Base-by-base conservation (phyloP, 495 filamentous ascomycete species). In the Xylaria telfairii region DNA sequence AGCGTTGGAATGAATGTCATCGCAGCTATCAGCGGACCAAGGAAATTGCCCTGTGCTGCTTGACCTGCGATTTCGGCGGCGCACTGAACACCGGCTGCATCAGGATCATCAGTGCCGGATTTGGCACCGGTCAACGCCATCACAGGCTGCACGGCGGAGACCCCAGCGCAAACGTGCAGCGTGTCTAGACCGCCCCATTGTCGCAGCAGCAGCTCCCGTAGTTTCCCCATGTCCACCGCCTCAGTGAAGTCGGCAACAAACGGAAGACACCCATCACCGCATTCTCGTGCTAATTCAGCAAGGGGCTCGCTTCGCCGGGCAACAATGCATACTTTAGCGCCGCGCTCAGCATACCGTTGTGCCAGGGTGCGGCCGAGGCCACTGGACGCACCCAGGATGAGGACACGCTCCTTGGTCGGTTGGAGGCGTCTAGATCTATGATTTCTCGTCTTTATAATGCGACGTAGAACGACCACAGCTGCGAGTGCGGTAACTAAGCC, bases 91-190 rank as follows among this genome's bases (percentile, higher is more conserved):
- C 70, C 76, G 46, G 46, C 39, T 6, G 46, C 68, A 28, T 47
- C 67, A 2, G 77, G 72, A 49, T 78, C 77, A 5, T 68, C 59
- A 13, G 71, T 54, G 9, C 74, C 69, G 8, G 70, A 64, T 44
- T 61, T 46, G 0, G 72, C 57, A 19, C 71, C 76, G 37, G 77
- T 69, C 24, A 79, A 51, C 19, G 47, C 64, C 76, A 79, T 78
- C 21, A 78, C 70, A 1, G 77, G 77, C 65, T 77, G 77, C 64
- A 79, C 76, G 17, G 77, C 77, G 41, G 76, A 78, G 1, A 79
- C 77, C 1, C 77, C 77, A 10, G 76, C 77, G 49, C 76, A 76
- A 13, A 79, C 46, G 24, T 74, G 67, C 32, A 79, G 65, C 1
- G 77, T 72, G 69, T 79, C 77, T 46, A 79, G 44, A 10, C 76